These are phyloP conservation scores for Coleophoma cylindrospora DNA, from an alignment of 2,329 filamentous ascomycete genomes.

Conservation along the genomic window DNA sequence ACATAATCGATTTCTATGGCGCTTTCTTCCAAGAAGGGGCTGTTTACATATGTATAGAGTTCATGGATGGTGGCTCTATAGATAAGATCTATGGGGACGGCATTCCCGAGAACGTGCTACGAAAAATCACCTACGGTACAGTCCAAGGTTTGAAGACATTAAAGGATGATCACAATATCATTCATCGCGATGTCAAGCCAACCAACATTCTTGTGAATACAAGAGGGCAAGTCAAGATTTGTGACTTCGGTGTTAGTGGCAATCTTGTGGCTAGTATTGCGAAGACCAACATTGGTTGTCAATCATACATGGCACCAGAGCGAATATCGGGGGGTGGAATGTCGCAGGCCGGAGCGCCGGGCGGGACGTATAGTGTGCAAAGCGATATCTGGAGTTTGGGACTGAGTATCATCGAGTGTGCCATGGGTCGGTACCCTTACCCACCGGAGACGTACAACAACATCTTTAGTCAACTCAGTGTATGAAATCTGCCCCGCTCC, in stretches of 20 bases:
- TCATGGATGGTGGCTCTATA: constrained; percentile 97
- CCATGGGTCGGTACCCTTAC: constrained; percentile 90
- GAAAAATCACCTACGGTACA: constrained; percentile 86
- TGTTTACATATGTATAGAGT: constrained; percentile 98
- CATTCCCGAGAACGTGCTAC: constrained; percentile 80
- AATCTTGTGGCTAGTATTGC: constrained; percentile 97
- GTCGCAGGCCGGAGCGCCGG: constrained; percentile 61
- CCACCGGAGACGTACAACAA: constrained; percentile 96
- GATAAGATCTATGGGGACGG: constrained; percentile 93
- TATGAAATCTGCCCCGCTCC: constrained; percentile 47
- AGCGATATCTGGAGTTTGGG: constrained; percentile 98
- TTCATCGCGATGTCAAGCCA: constrained; percentile 96
- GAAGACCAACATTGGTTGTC: constrained; percentile 97
- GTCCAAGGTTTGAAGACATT: constrained; percentile 86
- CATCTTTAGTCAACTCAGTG: constrained; percentile 94
- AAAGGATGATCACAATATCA: constrained; percentile 98
- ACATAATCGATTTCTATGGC: constrained; percentile 98
- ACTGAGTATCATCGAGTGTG: constrained; percentile 92
- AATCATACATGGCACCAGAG: constrained; percentile 99
- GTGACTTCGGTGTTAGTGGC: constrained; percentile 95
- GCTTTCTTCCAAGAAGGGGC: constrained; percentile 99
- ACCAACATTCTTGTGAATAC: constrained; percentile 97
- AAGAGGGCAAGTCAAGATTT: constrained; percentile 91
- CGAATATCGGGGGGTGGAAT: constrained; percentile 84
- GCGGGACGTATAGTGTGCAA: constrained; percentile 91